A percentile compares a stretch with the other conserved stretches of the same genome.
These are phyloP conservation scores for Nigrospora oryzae DNA, from an alignment of 2,329 filamentous ascomycete species.

Conservation along the genomic window DNA sequence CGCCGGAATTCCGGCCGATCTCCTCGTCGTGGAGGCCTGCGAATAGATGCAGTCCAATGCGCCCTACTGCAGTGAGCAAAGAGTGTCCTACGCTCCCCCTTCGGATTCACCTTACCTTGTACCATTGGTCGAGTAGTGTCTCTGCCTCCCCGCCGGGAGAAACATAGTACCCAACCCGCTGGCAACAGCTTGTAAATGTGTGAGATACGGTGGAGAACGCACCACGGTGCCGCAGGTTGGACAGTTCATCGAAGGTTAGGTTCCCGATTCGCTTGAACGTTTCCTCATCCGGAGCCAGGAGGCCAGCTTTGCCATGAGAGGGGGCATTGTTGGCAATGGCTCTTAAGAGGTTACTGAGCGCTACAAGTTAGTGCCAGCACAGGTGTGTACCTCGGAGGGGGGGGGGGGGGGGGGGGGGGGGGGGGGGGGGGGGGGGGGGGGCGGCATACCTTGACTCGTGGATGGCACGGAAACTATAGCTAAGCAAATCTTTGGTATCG, in stretches of 20 bases:
- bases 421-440: neutral
- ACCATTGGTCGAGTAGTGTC: conserved; percentile 58
- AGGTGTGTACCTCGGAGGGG: neutral
- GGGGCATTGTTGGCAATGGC: conserved; percentile 47
- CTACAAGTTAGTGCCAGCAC: conserved; percentile 9
- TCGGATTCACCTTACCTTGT: conserved; percentile 39
- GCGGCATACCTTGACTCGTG: conserved; percentile 74
- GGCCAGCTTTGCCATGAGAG: conserved; percentile 31
- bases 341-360: conserved; percentile 61
- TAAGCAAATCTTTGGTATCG: conserved; percentile 81
- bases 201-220: conserved; percentile 90
- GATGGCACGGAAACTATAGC: conserved; percentile 91
- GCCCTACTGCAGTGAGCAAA: conserved; percentile 32
- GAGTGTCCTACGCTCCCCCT: neutral
- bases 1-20: conserved; percentile 86
- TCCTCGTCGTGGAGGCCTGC: conserved; percentile 74
- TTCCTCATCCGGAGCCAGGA: conserved; percentile 37
- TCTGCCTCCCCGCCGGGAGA: conserved; percentile 22
- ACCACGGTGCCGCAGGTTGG: conserved; percentile 77
- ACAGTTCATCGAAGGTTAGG: conserved; percentile 74
- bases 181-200: conserved; percentile 76
- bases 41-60: conserved; percentile 63
- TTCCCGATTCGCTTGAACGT: conserved; percentile 61
- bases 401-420: neutral
- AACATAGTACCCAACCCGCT: conserved; percentile 44